Evolutionary conservation across 2,329 filamentous ascomycete genomes (phyloP).

Genomic region (Botrytis porri): DNA sequence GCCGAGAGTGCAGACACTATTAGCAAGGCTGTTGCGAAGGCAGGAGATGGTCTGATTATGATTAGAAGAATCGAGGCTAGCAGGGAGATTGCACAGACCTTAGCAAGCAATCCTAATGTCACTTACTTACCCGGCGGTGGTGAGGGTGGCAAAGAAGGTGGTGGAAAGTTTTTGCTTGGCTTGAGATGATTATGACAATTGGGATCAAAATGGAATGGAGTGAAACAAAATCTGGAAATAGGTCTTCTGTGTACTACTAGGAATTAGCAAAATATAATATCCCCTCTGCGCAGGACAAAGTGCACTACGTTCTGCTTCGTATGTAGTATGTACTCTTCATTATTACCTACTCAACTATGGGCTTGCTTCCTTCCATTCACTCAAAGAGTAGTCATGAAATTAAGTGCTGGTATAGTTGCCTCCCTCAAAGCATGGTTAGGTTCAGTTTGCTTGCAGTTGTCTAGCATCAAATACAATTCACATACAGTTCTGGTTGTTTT

Average conservation of each 20-base stretch:
- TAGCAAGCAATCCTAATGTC: slow-evolving; percentile 90
- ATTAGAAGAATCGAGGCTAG: slow-evolving; percentile 97
- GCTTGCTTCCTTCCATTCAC: background rate
- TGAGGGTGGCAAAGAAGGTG: slow-evolving; percentile 52
- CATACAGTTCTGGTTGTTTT: background rate
- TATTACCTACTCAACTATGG: background rate
- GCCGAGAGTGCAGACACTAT: slow-evolving; percentile 96
- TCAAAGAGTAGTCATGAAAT: background rate
- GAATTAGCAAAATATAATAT: slow-evolving; percentile 22
- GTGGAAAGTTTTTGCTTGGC: slow-evolving; percentile 63
- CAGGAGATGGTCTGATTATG: slow-evolving; percentile 88
- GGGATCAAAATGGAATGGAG: background rate
- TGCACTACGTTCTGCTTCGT: background rate
- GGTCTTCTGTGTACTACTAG: slow-evolving; percentile 19
- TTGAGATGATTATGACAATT: slow-evolving; percentile 46
- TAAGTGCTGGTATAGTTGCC: background rate
- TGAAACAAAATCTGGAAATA: slow-evolving; percentile 6
- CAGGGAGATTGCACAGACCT: slow-evolving; percentile 88
- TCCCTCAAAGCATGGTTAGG: background rate
- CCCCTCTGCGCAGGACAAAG: slow-evolving; percentile 6
- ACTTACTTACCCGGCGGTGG: slow-evolving; percentile 84
- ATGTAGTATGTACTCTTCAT: background rate
- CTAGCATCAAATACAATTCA: background rate
- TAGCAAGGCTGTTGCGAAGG: slow-evolving; percentile 87
- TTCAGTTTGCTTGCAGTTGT: background rate